Evolutionary conservation across 202 grass and related monocot genomes (phyloP), one percentile per base, ranked within the genome.

Genomic region (Setaria viridis): DNA sequence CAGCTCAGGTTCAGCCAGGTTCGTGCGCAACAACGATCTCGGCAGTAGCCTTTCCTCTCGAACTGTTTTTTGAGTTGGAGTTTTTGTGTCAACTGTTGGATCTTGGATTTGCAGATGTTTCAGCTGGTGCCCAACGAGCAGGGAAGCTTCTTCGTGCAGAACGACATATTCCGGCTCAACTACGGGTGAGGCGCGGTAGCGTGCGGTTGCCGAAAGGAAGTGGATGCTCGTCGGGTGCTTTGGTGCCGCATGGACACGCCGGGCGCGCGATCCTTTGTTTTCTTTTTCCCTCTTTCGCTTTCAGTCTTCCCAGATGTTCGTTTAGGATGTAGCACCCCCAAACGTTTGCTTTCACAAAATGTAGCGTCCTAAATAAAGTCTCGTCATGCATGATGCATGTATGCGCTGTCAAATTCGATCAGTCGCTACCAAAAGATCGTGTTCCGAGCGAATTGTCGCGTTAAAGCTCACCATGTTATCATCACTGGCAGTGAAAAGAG

Each of bases 161-260:
- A 97, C 21, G 94, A 92, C 80, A 94, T 97, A 80, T 97, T 97
- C 86, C 94, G 94, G 69, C 94, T 97, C 76, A 97, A 92, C 85
- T 94, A 97, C 34, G 92, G 87, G 6, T 93, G 83, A 89, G 7
- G n/a, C 25, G 12, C 39, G 77, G 67, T 90, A 29, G 84, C 80
- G 75, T 91, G 62, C 1, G 25, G 3, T 14, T 71, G 45, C 84
- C 69, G 85, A 84, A 84, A 87, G 85, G 70, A 80, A 80, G 43
- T 20, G 62, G 85, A 68, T 70, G 84, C 74, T 76, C 49, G 4
- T 39, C 8, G 49, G 35, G 42, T 83, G 67, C 57, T 86, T 75
- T 80, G 53, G 12, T 25, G 16, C 32, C 41, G 19, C 42, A 11
- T 50, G 49, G 79, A 75, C 67, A 69, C 67, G 4, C 41, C 9